Conservation (phyloP, 768 basidiomycete species). For the Lactarius hengduanensis region DNA sequence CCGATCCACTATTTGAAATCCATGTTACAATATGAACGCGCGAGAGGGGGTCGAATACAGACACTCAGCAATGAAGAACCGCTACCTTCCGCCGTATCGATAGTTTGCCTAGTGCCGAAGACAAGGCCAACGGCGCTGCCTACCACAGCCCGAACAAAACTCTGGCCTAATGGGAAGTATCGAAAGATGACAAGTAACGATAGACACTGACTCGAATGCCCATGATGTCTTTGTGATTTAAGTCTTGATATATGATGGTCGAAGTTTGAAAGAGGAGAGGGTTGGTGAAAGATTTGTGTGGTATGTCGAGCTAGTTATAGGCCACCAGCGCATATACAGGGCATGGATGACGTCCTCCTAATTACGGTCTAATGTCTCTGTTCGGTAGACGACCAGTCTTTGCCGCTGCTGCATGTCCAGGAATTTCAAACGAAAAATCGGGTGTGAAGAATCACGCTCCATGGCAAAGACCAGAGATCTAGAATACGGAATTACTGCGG, state of each 20-base stretch:
- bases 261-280: background rate
- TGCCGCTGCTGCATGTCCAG: background rate
- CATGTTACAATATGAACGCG: background rate
- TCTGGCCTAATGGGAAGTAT: background rate
- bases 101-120: background rate
- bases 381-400: background rate
- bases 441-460: background rate
- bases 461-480: background rate
- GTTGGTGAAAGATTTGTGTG: background rate
- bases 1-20: slow-evolving; percentile 2
- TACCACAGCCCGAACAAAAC: background rate
- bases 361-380: background rate
- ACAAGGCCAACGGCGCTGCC: background rate
- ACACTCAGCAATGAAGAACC: background rate
- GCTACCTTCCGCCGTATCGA: background rate
- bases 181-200: too few relatives aligned
- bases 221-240: slow-evolving; percentile 4
- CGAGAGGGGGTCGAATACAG: background rate
- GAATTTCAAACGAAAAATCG: background rate
- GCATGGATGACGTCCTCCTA: background rate
- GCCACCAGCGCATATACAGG: background rate
- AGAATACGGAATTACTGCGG: background rate
- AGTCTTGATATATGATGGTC: background rate
- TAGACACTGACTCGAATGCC: slow-evolving; percentile 7
- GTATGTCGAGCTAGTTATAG: slow-evolving; percentile 13